These are phyloP conservation scores for Galerina sulciceps DNA, from an alignment of 768 basidiomycete species.

Conservation along the genomic window DNA sequence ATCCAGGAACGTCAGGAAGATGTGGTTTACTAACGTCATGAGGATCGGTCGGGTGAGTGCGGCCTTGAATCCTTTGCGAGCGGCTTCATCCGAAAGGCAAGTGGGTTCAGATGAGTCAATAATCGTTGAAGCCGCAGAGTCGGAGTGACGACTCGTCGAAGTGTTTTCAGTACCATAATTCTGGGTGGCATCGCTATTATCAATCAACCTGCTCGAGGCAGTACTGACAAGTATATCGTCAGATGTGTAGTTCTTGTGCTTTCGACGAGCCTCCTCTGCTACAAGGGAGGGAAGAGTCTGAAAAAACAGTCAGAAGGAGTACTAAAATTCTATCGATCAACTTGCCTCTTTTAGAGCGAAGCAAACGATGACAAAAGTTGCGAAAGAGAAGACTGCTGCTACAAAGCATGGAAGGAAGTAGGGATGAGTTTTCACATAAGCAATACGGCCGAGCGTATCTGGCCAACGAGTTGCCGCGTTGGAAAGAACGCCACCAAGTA, in stretches of 20 bases:
- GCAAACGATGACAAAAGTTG: constrained; percentile 35
- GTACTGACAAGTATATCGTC: neutral
- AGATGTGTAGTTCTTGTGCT: neutral
- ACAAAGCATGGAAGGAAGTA: constrained; percentile 53
- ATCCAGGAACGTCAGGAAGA: constrained; percentile 40
- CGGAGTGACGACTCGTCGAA: neutral
- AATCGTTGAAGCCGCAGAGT: constrained; percentile 1
- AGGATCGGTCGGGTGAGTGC: constrained; percentile 35
- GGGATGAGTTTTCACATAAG: constrained; percentile 37
- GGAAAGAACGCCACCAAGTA: constrained; percentile 67
- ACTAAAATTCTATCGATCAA: constrained; percentile 2
- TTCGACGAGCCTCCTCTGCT: constrained; percentile 6
- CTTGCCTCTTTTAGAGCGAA: constrained; percentile 48
- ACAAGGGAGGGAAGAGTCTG: constrained; percentile 38
- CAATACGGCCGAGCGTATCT: constrained; percentile 48
- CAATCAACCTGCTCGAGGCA: constrained; percentile 10
- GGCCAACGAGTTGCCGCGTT: constrained; percentile 66
- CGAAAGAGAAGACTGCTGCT: constrained; percentile 37
- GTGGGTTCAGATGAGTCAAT: constrained; percentile 33
- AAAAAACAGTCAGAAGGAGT: neutral
- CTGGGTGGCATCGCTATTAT: constrained; percentile 1
- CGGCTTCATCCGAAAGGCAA: neutral
- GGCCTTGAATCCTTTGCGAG: constrained; percentile 13
- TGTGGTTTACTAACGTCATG: constrained; percentile 34
- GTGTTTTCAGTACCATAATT: constrained; percentile 15